Evolutionary conservation across 257 asterid genomes (phyloP), one percentile per base, ranked within the genome.

Genomic region (Primulina huaijiensis): DNA sequence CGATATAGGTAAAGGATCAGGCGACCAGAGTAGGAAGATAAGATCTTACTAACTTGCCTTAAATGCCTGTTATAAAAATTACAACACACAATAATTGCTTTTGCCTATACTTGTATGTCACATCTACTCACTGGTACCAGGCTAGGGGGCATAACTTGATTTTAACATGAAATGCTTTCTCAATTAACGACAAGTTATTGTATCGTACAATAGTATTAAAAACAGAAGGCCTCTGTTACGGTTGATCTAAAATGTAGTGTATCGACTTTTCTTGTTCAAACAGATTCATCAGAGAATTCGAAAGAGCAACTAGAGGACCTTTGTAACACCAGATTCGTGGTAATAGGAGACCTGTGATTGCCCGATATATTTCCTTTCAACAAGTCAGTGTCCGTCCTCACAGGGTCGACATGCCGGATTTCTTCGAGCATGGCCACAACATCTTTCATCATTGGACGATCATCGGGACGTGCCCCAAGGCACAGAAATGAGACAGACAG

Each of bases 401-500:
- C 60, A 2, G 86, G 81, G 64, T 90, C 97, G 40, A 77, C 84
- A 37, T 74, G 80, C 19, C 95, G 81, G 69, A 93, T 93, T 62
- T 93, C 97, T 64, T 80, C 80, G 50, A 93, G 90, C 99, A 93
- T 90, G 29, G 99, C 97, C 71, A 90, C 97, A 0, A 90, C 90
- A 72, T 93, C 99, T 82, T 89, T 93, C 99, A 90, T 93, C 81
- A 77, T 83, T 3, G 97, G 97, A 8, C 99, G 93, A 31, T 87
- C 95, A 46, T 86, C 82, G 1, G 92, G 82, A 0, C 95, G 85
- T 0, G 82, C 68, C 74, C 92, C 80, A 46, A 90, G 85, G 73
- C 99, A 93, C 57, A 90, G 83, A 75, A 90, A 90, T 1, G 99
- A 91, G 56, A 93, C 96, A 16, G 97, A 95, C 66, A 93, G 50